Conservation (phyloP, 306 rosid genomes). For the Albizia julibrissin region DNA sequence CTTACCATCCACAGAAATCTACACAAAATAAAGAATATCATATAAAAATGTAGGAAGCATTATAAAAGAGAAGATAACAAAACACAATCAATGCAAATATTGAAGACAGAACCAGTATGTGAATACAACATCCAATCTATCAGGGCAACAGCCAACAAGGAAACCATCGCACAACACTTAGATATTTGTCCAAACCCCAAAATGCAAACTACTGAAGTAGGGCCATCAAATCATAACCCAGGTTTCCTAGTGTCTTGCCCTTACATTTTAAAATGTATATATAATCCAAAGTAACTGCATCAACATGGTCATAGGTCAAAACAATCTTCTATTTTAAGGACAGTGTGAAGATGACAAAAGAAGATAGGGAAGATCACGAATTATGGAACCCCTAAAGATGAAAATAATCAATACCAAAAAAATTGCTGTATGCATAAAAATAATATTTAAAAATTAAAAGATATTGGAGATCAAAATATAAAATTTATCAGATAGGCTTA, state of each 20-base stretch:
- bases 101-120: too few relatives aligned
- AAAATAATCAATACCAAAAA: constrained; percentile 22
- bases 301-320: too few relatives aligned
- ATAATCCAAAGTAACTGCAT: background rate
- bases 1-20: constrained; percentile 99
- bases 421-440: background rate
- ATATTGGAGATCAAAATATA: constrained; percentile 24
- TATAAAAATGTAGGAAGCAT: background rate
- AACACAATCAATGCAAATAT: constrained; percentile 54
- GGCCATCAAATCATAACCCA: background rate
- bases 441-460: background rate
- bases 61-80: background rate
- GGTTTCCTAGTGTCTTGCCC: background rate
- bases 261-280: background rate
- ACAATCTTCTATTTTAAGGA: too few relatives aligned
- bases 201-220: background rate
- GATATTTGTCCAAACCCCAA: background rate
- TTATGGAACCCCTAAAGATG: constrained; percentile 8
- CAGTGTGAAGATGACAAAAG: too few relatives aligned
- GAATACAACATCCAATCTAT: background rate
- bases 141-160: background rate
- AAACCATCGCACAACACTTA: too few relatives aligned
- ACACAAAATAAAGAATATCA: constrained; percentile 19
- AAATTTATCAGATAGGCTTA: constrained; percentile 47
- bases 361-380: background rate